A percentile compares a stretch with the other conserved stretches of the same genome.
Evolutionary conservation across 1,139 yeast genomes (phyloP).

Genomic region (Hemisphaericaspora xylofermentans): DNA sequence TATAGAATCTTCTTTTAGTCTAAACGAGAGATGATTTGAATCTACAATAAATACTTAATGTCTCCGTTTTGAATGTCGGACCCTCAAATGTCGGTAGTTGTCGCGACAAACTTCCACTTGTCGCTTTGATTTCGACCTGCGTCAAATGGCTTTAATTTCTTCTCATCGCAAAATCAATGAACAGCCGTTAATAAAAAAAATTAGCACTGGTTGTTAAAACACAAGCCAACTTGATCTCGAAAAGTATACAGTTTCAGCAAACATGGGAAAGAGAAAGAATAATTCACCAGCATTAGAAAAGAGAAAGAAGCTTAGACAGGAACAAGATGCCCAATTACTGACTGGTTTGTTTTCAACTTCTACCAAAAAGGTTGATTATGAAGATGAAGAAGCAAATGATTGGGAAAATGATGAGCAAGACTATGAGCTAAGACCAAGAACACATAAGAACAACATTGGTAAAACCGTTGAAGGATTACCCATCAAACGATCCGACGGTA

Average conservation of each 20-base stretch:
- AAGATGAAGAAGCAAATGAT: conserved; percentile 17
- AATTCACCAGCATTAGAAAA: conserved; percentile 43
- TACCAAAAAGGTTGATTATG: conserved; percentile 14
- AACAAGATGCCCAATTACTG: conserved; percentile 43
- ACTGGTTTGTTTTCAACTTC: conserved; percentile 43
- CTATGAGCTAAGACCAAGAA: conserved; percentile 63
- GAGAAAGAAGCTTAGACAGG: conserved; percentile 51
- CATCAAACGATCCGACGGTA: conserved; percentile 71
- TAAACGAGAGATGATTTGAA: background rate
- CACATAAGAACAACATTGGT: conserved; percentile 25
- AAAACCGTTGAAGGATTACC: conserved; percentile 74
- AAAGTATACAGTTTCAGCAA: too few relatives aligned
- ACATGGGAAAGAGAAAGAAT: conserved; percentile 47
- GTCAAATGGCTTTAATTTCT: background rate
- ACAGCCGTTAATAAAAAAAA: background rate
- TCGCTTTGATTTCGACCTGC: background rate
- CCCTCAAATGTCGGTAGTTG: too few relatives aligned
- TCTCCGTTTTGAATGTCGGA: too few relatives aligned
- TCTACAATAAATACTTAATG: too few relatives aligned
- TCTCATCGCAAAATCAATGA: background rate
- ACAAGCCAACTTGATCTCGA: too few relatives aligned
- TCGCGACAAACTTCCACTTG: too few relatives aligned
- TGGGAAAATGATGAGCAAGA: conserved; percentile 70
- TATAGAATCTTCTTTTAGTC: conserved; percentile 2
- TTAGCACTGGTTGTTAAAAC: background rate